These are phyloP conservation scores for Phoma sp. DNA, from an alignment of 2,329 filamentous ascomycete genomes.

Conservation along the genomic window DNA sequence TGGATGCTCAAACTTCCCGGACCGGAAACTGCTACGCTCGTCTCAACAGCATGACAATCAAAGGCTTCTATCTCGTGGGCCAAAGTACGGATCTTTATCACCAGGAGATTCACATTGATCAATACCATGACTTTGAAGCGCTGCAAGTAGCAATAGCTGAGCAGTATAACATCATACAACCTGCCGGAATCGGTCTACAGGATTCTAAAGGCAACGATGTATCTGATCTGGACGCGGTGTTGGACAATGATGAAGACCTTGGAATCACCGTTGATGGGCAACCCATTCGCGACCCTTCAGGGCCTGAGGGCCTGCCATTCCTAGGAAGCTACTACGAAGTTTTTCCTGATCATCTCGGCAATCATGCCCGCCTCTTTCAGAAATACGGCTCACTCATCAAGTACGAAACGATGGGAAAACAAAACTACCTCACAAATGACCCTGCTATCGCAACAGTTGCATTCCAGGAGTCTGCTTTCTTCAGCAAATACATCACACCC, in stretches of 20 bases:
- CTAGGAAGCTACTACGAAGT: conserved; percentile 49
- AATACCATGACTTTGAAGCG: conserved; percentile 24
- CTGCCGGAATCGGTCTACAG: conserved; percentile 20
- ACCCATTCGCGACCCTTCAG: conserved; percentile 50
- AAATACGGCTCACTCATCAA: conserved; percentile 48
- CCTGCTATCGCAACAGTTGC: conserved; percentile 41
- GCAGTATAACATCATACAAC: conserved; percentile 21
- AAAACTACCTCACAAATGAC: conserved; percentile 45
- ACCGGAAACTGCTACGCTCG: neutral
- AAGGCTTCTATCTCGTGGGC: conserved; percentile 23
- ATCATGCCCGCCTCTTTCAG: conserved; percentile 50
- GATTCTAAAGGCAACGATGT: conserved; percentile 17
- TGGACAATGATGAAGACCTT: conserved; percentile 23
- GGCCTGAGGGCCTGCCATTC: conserved; percentile 47
- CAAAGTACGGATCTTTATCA: conserved; percentile 21
- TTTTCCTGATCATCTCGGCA: conserved; percentile 51
- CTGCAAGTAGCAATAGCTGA: conserved; percentile 22
- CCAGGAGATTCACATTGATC: conserved; percentile 23
- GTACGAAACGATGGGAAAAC: conserved; percentile 46
- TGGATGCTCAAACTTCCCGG: too few species aligned
- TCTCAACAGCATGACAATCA: conserved; percentile 20
- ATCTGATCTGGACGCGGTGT: conserved; percentile 17
- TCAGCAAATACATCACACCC: conserved; percentile 51
- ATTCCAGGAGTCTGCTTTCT: conserved; percentile 46
- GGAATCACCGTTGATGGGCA: conserved; percentile 58